phyloP scores from a whole-genome alignment of 1,139 yeast genomes.

The Yamadazyma atmosphaerica region DNA sequence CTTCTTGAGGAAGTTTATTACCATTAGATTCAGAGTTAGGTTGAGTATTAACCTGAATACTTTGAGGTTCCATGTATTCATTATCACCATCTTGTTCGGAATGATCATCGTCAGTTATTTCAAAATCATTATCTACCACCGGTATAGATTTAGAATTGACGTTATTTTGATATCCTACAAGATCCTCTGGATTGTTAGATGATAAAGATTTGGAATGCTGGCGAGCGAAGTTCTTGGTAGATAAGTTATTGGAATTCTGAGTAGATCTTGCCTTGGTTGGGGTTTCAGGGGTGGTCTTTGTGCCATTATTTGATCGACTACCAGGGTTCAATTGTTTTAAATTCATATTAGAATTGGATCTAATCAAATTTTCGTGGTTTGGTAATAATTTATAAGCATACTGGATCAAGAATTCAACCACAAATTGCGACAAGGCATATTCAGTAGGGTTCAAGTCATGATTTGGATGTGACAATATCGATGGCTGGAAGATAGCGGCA shows the following conservation, averaged over 20 bases:
- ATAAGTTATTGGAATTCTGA: not conserved
- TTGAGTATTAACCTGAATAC: conserved; percentile 24
- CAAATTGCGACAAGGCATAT: conserved; percentile 82
- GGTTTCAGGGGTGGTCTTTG: conserved; percentile 2
- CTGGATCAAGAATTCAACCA: conserved; percentile 85
- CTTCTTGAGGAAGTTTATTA: conserved; percentile 23
- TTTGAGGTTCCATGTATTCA: not conserved
- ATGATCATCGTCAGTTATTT: conserved; percentile 29
- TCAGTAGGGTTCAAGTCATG: conserved; percentile 93
- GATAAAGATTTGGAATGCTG: conserved; percentile 65
- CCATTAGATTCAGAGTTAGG: conserved; percentile 32
- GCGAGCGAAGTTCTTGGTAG: conserved; percentile 22
- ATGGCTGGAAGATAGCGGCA: conserved; percentile 96
- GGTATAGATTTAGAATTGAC: conserved; percentile 19
- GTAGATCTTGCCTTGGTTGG: conserved; percentile 10
- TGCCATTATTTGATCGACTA: not conserved
- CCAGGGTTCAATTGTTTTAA: not conserved
- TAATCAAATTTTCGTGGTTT: conserved; percentile 20
- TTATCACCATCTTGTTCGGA: conserved; percentile 3
- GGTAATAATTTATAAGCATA: conserved; percentile 80
- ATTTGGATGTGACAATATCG: conserved; percentile 84
- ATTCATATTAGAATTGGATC: conserved; percentile 4
- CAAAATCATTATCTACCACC: conserved; percentile 32
- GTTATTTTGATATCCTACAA: conserved; percentile 34
- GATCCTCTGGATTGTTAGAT: conserved; percentile 52